phyloP scores from a whole-genome alignment of 2,329 filamentous ascomycete species.

The Colletotrichum agaves region DNA sequence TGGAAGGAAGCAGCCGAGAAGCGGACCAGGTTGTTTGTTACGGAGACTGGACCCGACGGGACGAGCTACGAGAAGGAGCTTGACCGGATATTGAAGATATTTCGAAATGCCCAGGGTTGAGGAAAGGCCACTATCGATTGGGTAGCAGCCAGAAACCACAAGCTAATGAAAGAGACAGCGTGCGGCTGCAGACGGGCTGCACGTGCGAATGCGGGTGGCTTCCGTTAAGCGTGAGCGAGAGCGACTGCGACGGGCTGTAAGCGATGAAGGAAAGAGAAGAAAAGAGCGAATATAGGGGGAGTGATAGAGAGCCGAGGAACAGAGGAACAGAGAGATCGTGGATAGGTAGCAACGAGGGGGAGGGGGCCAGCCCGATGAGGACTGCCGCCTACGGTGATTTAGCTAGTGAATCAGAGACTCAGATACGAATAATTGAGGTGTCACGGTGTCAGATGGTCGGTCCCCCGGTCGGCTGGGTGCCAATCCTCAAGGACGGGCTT shows the following conservation, averaged over 20 bases:
- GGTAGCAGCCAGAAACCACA: neutral
- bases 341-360: neutral
- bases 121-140: slow-evolving; percentile 5
- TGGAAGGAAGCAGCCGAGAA: slow-evolving; percentile 26
- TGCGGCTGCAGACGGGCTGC: neutral
- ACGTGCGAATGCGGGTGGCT: slow-evolving; percentile 22
- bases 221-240: neutral
- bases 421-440: no score
- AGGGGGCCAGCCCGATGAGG: neutral
- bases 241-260: neutral
- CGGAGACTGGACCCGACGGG: slow-evolving; percentile 4
- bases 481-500: slow-evolving; percentile 9
- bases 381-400: slow-evolving; percentile 8
- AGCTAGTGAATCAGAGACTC: slow-evolving; percentile 1
- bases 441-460: neutral
- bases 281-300: neutral
- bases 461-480: slow-evolving; percentile 9
- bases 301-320: slow-evolving; percentile 16
- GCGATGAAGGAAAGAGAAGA: slow-evolving; percentile 11
- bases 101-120: neutral
- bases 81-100: slow-evolving; percentile 10
- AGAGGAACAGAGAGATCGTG: neutral
- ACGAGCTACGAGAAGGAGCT: neutral
- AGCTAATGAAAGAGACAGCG: neutral
- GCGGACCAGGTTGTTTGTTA: slow-evolving; percentile 25